These are phyloP conservation scores for Euphorbia neoarborescens DNA, from an alignment of 441 rosid species.

Conservation along the genomic window DNA sequence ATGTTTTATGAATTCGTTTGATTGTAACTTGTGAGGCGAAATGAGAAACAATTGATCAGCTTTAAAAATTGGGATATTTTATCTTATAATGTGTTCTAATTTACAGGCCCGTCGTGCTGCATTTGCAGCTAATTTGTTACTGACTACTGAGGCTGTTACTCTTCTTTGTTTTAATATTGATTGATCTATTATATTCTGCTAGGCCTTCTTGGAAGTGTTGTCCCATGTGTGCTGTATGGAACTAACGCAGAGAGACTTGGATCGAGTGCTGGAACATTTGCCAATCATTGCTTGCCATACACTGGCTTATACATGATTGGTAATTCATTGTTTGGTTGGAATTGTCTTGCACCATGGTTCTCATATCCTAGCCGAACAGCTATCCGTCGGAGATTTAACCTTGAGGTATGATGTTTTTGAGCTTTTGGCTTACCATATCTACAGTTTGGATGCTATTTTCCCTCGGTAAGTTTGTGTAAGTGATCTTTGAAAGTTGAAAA, in stretches of 20 bases:
- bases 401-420: constrained; percentile 53
- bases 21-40: neutral
- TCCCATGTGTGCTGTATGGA: constrained; percentile 86
- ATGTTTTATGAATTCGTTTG: neutral
- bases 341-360: constrained; percentile 82
- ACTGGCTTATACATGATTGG: constrained; percentile 67
- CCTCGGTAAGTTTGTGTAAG: neutral
- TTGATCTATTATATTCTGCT: neutral
- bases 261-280: constrained; percentile 66
- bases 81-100: too few relatives aligned
- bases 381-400: constrained; percentile 71
- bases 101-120: neutral
- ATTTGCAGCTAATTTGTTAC: constrained; percentile 1
- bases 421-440: neutral
- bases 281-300: constrained; percentile 70
- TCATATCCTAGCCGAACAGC: constrained; percentile 73
- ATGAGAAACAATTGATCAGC: neutral
- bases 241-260: constrained; percentile 88
- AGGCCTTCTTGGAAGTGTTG: constrained; percentile 91
- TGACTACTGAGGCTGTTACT: neutral
- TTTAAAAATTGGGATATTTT: too few relatives aligned
- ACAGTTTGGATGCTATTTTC: constrained; percentile 6
- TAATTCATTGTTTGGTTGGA: constrained; percentile 55
- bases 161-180: neutral
- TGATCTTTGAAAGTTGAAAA: neutral